Evolutionary conservation across 2,329 filamentous ascomycete species (phyloP).

Genomic region (Fusarium sp.): DNA sequence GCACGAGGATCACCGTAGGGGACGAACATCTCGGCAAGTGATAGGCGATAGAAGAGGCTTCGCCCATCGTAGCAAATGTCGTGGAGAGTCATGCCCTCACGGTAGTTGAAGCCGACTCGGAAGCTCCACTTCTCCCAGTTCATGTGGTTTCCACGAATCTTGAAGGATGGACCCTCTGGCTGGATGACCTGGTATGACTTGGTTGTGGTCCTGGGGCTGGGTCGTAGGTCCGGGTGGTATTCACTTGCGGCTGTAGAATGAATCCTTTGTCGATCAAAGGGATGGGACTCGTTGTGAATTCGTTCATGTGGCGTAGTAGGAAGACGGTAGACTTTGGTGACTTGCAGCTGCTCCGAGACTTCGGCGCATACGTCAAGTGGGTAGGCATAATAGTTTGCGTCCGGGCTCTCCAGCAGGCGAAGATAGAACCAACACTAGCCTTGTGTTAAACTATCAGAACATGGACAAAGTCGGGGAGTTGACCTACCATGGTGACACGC

Average conservation of each 20-base stretch:
- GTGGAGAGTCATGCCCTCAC: constrained; percentile 77
- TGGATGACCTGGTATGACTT: constrained; percentile 49
- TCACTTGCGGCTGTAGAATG: constrained; percentile 57
- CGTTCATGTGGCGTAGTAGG: constrained; percentile 50
- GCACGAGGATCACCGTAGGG: constrained; percentile 66
- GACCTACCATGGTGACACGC: constrained; percentile 61
- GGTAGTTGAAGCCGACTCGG: constrained; percentile 75
- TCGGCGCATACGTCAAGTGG: constrained; percentile 65
- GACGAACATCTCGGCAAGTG: constrained; percentile 75
- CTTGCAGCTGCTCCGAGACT: constrained; percentile 58
- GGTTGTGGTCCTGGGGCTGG: constrained; percentile 43
- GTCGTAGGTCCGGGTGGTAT: constrained; percentile 49
- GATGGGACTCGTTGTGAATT: constrained; percentile 46
- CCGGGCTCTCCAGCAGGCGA: constrained; percentile 53
- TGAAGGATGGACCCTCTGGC: constrained; percentile 50
- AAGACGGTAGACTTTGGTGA: constrained; percentile 61
- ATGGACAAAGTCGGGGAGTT: rapidly evolving
- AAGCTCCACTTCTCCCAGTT: constrained; percentile 75
- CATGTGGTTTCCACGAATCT: constrained; percentile 59
- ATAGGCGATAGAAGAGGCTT: constrained; percentile 73
- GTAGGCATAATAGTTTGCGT: constrained; percentile 68
- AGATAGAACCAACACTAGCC: constrained; percentile 45
- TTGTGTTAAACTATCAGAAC: background rate
- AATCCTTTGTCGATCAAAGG: constrained; percentile 57
- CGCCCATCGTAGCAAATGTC: constrained; percentile 75